Base-by-base conservation (phyloP, 2,329 filamentous ascomycete species). In the Alternaria ethzedia region DNA sequence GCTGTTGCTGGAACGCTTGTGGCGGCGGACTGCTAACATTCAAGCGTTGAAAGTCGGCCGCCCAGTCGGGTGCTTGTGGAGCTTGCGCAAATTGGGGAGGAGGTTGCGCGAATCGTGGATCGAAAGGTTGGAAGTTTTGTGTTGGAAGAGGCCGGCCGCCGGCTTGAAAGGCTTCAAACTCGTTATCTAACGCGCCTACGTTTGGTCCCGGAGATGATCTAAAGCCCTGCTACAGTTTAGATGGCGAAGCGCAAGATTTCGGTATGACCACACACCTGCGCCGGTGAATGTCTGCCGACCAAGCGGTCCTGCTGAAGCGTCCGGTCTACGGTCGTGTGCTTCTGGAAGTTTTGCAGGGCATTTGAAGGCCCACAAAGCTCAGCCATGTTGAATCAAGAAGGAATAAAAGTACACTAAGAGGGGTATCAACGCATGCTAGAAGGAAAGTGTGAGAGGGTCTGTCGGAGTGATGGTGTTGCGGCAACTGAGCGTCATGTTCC, bases 361-460 rank as follows among this genome's bases (percentile, higher is more conserved):
- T 91, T 93, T 12, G 91, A 91, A 17, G 91, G 90, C 63, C 91
- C 91, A 77, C 91, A 94, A 59, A 92, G 82, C 70, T 91, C 89
- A 56, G 87, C 84, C 89, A 91, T 91, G 71, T 17, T 56, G 59
- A 52, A 46, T 54, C 26, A 52, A 36, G 41, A 4, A 63, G 44
- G 59, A 12, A 9, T 11, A 64, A 65, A 61, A 49, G 58, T 23
- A 36, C 59, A 50, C 57, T 21, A 15, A 59, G 67, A 58, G 36
- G 52, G 63, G 63, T 70, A 71, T 75, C 70, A 72, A 63, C 59
- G 68, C 71, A 69, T 69, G 64, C 64, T 67, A 67, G 32, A 65
- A 61, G 49, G 64, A 45, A 59, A 47, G 54, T 57, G 47, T 32
- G 41, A 36, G 47, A 45, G 20, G 23, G 54, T 23, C 15, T 41